Evolutionary conservation across 2,329 filamentous ascomycete genomes (phyloP).

Genomic region (Ophiostoma pallidulum): DNA sequence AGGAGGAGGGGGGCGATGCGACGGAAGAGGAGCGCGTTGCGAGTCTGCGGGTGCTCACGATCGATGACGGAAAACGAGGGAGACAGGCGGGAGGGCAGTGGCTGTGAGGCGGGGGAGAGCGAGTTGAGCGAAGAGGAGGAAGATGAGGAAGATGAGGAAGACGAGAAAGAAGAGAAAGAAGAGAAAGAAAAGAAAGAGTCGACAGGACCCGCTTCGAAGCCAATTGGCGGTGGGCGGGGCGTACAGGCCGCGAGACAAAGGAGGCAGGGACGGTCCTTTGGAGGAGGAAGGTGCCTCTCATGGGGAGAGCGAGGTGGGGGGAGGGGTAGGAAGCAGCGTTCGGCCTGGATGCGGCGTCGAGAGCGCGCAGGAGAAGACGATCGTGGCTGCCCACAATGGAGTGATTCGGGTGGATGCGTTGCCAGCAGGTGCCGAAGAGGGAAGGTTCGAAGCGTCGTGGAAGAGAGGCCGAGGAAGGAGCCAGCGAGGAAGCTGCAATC

Average conservation of each 20-base stretch:
- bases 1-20: neutral
- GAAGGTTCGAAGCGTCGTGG: conserved; percentile 14
- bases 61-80: neutral
- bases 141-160: neutral
- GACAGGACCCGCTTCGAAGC: conserved; percentile 1
- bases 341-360: too few relatives aligned
- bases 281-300: conserved; percentile 7
- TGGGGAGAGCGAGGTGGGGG: neutral
- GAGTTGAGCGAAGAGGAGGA: neutral
- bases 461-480: neutral
- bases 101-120: too few relatives aligned
- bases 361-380: too few relatives aligned
- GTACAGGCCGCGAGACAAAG: conserved; percentile 2
- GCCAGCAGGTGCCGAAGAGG: conserved; percentile 11
- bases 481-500: neutral
- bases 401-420: too few relatives aligned
- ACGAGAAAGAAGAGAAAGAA: neutral
- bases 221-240: neutral
- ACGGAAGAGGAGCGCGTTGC: neutral
- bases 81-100: too few relatives aligned
- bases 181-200: neutral
- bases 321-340: neutral
- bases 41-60: neutral
- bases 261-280: conserved; percentile 11
- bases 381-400: too few relatives aligned